Evolutionary conservation across 2,329 filamentous ascomycete genomes (phyloP), one percentile per base, ranked within the genome.

Genomic region (Calonectria montana): DNA sequence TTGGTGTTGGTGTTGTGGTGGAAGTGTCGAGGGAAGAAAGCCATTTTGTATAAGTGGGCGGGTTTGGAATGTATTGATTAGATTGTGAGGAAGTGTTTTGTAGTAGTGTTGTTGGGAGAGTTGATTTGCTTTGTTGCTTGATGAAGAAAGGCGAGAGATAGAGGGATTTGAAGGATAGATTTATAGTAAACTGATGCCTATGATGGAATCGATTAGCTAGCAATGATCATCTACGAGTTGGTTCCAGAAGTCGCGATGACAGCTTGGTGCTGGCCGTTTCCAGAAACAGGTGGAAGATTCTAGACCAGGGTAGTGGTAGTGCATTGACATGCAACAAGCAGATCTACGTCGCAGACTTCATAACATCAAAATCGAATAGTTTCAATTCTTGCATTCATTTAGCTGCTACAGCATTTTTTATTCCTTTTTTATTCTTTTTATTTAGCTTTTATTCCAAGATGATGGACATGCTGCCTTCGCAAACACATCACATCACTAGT

Each of bases 1-100:
- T 85, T 15, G 4, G 29, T 15, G 8, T 2, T 25, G 53, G 13
- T 57, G 53, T 55, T 55, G 50, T 21, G n/a, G 85, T 88, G 86
- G 78, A 87, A 83, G 79, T 84, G 84, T 81, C 87, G 86, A 72
- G 88, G 86, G 85, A 91, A 91, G 85, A 91, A 85, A 76, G 90
- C 87, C 90, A 92, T 92, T 82, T 82, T 91, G 84, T 57, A 70
- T 63, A 73, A 47, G 77, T 77, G 70, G 53, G 70, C 74, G 59
- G 43, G 39, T 35, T 62, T 77, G 69, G 72, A 70, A 62, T 79
- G 71, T 70, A 61, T 78, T 78, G 64, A 69, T 48, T 69, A 69
- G 73, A 64, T 67, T 50, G 66, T 75, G 75, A 67, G 75, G 67
- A 71, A 78, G 72, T 75, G 68, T 62, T 78, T 64, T 75, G 74